These are phyloP conservation scores for Phyllostachys edulis DNA, from an alignment of 176 grass and related monocot species.

Conservation along the genomic window DNA sequence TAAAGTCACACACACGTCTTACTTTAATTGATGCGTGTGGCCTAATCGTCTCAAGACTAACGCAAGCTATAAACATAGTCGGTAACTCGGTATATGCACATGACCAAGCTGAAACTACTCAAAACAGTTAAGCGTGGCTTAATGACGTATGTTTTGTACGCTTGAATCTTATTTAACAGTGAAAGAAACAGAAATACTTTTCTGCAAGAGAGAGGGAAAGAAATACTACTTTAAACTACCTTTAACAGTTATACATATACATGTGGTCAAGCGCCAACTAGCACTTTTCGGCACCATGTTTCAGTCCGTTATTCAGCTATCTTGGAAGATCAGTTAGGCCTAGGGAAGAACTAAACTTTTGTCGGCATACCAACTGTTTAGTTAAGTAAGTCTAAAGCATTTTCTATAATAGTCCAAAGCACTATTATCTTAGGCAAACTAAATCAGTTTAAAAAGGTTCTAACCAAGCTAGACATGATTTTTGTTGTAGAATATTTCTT, in stretches of 20 bases:
- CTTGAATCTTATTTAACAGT: background rate
- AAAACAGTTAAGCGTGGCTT: background rate
- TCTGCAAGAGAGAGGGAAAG: background rate
- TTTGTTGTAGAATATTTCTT: background rate
- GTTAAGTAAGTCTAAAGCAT: background rate
- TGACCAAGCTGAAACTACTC: background rate
- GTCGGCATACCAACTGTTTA: background rate
- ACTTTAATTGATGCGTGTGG: conserved; percentile 20
- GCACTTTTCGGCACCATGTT: conserved; percentile 34
- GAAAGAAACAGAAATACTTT: background rate
- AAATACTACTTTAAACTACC: background rate
- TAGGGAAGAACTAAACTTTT: conserved; percentile 15
- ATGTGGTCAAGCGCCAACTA: background rate
- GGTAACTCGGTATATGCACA: background rate
- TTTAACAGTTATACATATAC: too few relatives aligned
- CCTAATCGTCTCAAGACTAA: background rate
- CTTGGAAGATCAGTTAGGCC: conserved; percentile 25
- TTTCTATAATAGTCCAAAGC: background rate
- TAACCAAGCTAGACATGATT: background rate
- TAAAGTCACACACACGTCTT: conserved; percentile 11
- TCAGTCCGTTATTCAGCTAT: conserved; percentile 12
- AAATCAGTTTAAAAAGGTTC: background rate
- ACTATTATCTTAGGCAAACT: background rate
- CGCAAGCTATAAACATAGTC: background rate
- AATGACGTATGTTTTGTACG: background rate